Evolutionary conservation across 768 basidiomycete genomes (phyloP), one percentile per base, ranked within the genome.

Genomic region (Pholiota conissans): DNA sequence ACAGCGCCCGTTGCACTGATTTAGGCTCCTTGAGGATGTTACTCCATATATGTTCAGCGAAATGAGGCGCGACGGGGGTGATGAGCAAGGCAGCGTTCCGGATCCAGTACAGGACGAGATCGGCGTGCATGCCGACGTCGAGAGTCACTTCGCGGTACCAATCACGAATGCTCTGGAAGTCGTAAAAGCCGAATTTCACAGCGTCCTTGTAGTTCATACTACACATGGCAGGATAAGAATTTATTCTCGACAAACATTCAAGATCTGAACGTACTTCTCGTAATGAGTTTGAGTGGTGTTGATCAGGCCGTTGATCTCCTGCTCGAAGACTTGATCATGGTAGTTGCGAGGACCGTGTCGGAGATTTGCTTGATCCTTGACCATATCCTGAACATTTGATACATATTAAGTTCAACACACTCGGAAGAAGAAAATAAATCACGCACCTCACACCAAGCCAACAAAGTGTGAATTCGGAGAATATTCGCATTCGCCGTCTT

Each of bases 401-500:
- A 4, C 18, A 45, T 1, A 22, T 45, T 10, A 39, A 45, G 37
- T 18, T n/a, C 22, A 45, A 45, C 3, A 13, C 18, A 6, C 42
- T 45, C 8, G 11, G n/a, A 24, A 20, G 18, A 22, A 10, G 48
- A 3, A 57, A 29, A 47, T 48, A 45, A 39, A 35, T 6, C 2
- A 69, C 81, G 27, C 57, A 93, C 93, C 74, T 96, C 90, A 65
- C 93, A 95, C 95, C 96, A 99, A 3, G 80, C 82, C 62, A 95
- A 78, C 66, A 97, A 76, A 0, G 96, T 98, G 70, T 95, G 90
- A 60, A 99, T 77, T 51, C 97, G 84, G 69, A 98, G 73, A 68
- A 99, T 98, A 60, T 93, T 94, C 10, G 97, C 95, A 69, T 98
- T 99, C 16, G 97, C 97, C 5, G 90, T 91, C 77, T 94, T 91